Evolutionary conservation across 2,329 filamentous ascomycete genomes (phyloP), one percentile per base, ranked within the genome.

Genomic region (Pleomassaria siparia): DNA sequence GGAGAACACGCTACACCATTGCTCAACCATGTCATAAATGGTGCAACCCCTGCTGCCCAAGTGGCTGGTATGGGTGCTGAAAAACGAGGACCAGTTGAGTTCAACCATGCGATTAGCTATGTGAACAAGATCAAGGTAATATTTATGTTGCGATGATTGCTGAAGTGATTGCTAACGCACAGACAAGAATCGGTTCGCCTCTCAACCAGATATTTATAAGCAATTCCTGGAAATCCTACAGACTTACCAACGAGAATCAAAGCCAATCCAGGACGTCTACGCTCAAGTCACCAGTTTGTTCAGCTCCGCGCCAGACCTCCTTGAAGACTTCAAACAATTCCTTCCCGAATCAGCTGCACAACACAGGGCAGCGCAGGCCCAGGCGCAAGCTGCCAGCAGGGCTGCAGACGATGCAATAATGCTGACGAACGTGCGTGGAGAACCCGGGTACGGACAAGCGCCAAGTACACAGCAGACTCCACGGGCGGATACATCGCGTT

Each of bases 271-370:
- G 69, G 94, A 99, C 71, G 94, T 99, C 2, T 99, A 99, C 70
- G 88, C 89, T 1, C 94, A 99, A 71, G 94, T 99, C 20, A 99
- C 95, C 0, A 88, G 87, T 25, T 78, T 99, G 1, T 99, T 99
- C 75, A 91, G 90, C 66, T 87, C 88, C 4, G 94, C 95, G 0
- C 92, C 92, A 4, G 94, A 99, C 72, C 82, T 99, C 11, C 78
- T 99, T 2, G 94, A 99, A 71, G 94, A 99, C 65, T 99, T 99
- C 69, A 99, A 99, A 71, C 94, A 99, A 66, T 99, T 99, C 59
- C 79, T 99, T 7, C 94, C 94, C 0, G 94, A 99, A 68, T 95
- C 92, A 35, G 85, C 86, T 25, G 85, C 86, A 15, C 82, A 85
- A 39, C 69, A 71, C 44, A 52, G 67, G 39, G 68, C 69, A n/a